Evolutionary conservation across 192 early-diverging fungal genomes (phyloP), one percentile per base, ranked within the genome.

Genomic region (Glomus cerebriforme): DNA sequence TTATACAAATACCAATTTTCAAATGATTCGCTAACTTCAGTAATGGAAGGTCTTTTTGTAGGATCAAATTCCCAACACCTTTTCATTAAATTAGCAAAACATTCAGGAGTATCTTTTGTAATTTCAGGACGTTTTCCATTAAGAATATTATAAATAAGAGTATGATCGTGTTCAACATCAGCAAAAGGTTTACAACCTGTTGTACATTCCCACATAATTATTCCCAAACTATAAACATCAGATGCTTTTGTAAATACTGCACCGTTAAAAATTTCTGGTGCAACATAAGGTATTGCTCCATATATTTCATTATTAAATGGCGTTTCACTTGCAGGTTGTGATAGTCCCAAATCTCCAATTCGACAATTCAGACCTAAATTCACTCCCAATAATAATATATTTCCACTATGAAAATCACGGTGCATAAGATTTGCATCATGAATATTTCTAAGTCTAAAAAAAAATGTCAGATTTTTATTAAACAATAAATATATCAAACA

Each of bases 361-460:
- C 19, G 13, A 17, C 27, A 69, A n/a, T n/a, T n/a, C n/a, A 8
- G 31, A 17, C 22, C 19, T 10, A 8, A 17, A 37, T 34, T 35
- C 7, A n/a, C n/a, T n/a, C n/a, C n/a, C 10, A 35, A 17, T 19
- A 27, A 34, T 13, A 68, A 34, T 17, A 73, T 58, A n/a, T 73
- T 73, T 26, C 49, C 72, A 19, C 34, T 27, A 43, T 74, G 72
- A 27, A 74, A 27, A 74, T 74, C 72, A 9, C 72, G 54, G 27
- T 74, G 72, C 3, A 74, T 29, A 19, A 74, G 34, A 26, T 45
- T 26, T 5, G 7, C 15, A 31, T 45, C 19, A 59, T 74, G 72
- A 27, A 74, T 59, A 24, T 7, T 45, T 5, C 5, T 8, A 12
- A 74, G 49, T 4, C 49, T 54, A 49, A 49, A 49, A 15, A 13